A percentile compares a stretch with the other conserved stretches of the same genome.
These are phyloP conservation scores for Candida lessepsii DNA, from an alignment of 805 yeast species.

Conservation along the genomic window DNA sequence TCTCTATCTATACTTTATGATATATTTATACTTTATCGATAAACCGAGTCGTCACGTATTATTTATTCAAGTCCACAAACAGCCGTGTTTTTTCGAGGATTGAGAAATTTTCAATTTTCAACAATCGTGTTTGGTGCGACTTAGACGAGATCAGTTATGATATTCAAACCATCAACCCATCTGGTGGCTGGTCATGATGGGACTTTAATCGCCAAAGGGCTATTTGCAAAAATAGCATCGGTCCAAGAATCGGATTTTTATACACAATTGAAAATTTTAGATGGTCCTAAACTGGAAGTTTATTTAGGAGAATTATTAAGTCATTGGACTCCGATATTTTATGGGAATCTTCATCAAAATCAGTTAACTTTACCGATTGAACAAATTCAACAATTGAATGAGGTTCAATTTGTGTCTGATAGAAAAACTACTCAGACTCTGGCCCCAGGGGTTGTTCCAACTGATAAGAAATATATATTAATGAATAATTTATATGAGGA, in stretches of 20 bases:
- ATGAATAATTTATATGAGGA: slow-evolving; percentile 69
- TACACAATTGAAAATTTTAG: slow-evolving; percentile 27
- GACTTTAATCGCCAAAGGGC: slow-evolving; percentile 57
- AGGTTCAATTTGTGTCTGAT: slow-evolving; percentile 3
- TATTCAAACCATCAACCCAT: slow-evolving; percentile 33
- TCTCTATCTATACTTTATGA: background rate
- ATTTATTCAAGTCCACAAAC: slow-evolving; percentile 5
- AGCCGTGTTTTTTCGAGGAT: slow-evolving; percentile 7
- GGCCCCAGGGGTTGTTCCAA: slow-evolving; percentile 2
- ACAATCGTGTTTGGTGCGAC: slow-evolving; percentile 1
- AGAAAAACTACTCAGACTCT: too few relatives aligned
- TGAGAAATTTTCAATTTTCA: slow-evolving; percentile 5
- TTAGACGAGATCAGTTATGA: slow-evolving; percentile 1
- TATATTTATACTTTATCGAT: background rate
- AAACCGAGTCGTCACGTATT: slow-evolving; percentile 2
- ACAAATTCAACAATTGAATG: background rate
- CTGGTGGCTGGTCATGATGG: slow-evolving; percentile 96
- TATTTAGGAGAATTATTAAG: slow-evolving; percentile 21
- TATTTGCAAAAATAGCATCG: slow-evolving; percentile 70
- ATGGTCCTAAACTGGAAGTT: background rate
- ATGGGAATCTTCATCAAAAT: slow-evolving; percentile 59
- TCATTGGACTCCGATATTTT: slow-evolving; percentile 63
- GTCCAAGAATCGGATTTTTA: slow-evolving; percentile 78
- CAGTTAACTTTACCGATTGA: slow-evolving; percentile 10
- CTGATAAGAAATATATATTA: slow-evolving; percentile 49